Evolutionary conservation across 139 green algal genomes (phyloP).

Genomic region (Auxenochlorella pyrenoidosa): DNA sequence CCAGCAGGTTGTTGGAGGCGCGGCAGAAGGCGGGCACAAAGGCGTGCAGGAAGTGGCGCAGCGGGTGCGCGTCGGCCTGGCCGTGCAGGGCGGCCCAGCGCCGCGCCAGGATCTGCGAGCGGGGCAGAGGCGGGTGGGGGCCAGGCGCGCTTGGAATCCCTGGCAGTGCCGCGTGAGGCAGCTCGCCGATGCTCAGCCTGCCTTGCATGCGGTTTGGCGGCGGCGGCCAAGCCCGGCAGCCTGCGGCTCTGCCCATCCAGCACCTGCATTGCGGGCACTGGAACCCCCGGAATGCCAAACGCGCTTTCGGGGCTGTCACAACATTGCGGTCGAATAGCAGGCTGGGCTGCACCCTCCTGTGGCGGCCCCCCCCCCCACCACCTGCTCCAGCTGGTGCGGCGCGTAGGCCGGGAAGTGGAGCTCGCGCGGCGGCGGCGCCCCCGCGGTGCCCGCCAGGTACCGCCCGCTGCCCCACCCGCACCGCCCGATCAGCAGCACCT

Average conservation of each 20-base stretch:
- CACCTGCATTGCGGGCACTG: too few relatives aligned
- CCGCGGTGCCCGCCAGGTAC: conserved; percentile 39
- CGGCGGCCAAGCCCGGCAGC: too few relatives aligned
- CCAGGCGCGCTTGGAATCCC: not conserved
- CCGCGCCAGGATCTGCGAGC: conserved; percentile 31
- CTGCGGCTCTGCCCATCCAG: too few relatives aligned
- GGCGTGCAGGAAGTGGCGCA: conserved; percentile 27
- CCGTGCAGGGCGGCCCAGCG: not conserved
- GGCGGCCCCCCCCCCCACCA: not conserved
- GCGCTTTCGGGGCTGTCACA: too few relatives aligned
- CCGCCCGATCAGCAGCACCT: conserved; percentile 47
- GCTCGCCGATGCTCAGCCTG: not conserved
- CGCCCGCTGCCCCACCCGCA: conserved; percentile 35
- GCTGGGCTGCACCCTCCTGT: not conserved
- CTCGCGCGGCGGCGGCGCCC: not conserved
- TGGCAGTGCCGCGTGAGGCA: too few relatives aligned
- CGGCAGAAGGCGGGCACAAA: conserved; percentile 33
- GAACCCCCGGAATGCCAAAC: too few relatives aligned
- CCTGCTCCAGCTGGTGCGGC: conserved; percentile 26
- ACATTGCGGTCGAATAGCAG: too few relatives aligned
- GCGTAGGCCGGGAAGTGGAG: conserved; percentile 48
- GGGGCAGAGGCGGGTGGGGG: not conserved
- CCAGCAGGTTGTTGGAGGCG: conserved; percentile 42
- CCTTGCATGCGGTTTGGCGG: not conserved
- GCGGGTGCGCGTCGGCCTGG: not conserved